Conservation (phyloP, 306 rosid genomes). For the Prunus dulcis region DNA sequence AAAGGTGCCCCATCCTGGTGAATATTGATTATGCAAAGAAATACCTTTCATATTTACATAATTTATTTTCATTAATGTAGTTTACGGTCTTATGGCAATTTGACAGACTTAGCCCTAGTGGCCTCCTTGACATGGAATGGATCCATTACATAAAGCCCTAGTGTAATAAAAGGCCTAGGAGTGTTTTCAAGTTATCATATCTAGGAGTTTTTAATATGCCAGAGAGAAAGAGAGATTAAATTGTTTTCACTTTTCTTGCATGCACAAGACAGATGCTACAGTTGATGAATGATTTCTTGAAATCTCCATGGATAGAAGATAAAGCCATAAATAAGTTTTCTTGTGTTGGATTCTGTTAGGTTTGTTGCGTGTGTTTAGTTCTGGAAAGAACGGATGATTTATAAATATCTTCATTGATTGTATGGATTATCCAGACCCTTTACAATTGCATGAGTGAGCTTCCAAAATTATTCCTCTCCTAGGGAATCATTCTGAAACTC, state of each 20-base stretch:
- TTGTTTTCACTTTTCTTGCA: too few relatives aligned
- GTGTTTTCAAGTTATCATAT: background rate
- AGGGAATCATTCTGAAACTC: background rate
- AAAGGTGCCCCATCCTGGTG: too few relatives aligned
- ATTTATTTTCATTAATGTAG: too few relatives aligned
- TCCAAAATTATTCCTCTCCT: background rate
- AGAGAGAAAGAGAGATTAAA: background rate
- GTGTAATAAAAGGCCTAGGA: background rate
- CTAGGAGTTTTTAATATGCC: background rate
- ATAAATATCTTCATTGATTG: background rate
- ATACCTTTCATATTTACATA: too few relatives aligned
- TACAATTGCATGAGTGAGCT: background rate
- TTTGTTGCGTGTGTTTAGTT: background rate
- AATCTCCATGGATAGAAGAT: background rate
- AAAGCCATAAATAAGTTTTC: background rate
- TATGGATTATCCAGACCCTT: background rate
- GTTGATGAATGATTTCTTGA: too few relatives aligned
- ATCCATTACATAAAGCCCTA: too few relatives aligned
- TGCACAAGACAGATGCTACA: too few relatives aligned
- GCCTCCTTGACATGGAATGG: too few relatives aligned
- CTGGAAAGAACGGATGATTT: background rate
- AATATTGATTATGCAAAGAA: too few relatives aligned
- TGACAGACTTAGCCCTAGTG: too few relatives aligned
- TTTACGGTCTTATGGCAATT: too few relatives aligned
- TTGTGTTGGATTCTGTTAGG: constrained; percentile 2